Percentiles rank a stretch among this genome's conserved stretches.
These are phyloP conservation scores for Flueggea neowawraea DNA, from an alignment of 441 rosid genomes.

Conservation along the genomic window DNA sequence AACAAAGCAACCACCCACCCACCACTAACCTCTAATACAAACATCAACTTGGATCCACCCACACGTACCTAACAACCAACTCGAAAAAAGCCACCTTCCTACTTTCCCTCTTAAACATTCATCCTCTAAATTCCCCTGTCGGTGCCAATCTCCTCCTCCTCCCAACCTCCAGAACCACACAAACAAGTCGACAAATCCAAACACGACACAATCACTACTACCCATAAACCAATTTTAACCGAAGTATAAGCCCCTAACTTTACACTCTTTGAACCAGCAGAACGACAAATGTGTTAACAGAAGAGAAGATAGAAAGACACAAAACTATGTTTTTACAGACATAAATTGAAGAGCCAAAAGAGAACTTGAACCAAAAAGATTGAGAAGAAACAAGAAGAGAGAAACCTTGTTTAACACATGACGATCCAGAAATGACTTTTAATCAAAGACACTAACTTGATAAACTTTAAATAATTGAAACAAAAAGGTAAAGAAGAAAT, in stretches of 20 bases:
- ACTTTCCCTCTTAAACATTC: constrained; percentile 6
- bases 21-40: background rate
- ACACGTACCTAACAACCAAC: background rate
- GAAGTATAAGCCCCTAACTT: background rate
- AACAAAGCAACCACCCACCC: background rate
- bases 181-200: background rate
- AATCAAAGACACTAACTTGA: background rate
- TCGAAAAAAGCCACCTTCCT: background rate
- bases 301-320: too few species aligned
- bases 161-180: background rate
- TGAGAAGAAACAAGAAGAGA: too few species aligned
- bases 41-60: constrained; percentile 3
- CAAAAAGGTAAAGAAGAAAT: background rate
- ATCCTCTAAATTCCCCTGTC: constrained; percentile 10
- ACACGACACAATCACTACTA: too few species aligned
- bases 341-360: too few species aligned
- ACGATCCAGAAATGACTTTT: background rate
- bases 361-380: too few species aligned
- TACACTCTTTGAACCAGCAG: too few species aligned
- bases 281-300: background rate
- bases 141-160: constrained; percentile 16
- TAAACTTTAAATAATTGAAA: background rate
- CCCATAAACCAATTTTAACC: background rate
- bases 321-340: too few species aligned
- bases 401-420: too few species aligned